A percentile compares a stretch with the other conserved stretches of the same genome.
phyloP scores from a whole-genome alignment of 208 protist genomes.

The Herpetomonas samuelpessoai region DNA sequence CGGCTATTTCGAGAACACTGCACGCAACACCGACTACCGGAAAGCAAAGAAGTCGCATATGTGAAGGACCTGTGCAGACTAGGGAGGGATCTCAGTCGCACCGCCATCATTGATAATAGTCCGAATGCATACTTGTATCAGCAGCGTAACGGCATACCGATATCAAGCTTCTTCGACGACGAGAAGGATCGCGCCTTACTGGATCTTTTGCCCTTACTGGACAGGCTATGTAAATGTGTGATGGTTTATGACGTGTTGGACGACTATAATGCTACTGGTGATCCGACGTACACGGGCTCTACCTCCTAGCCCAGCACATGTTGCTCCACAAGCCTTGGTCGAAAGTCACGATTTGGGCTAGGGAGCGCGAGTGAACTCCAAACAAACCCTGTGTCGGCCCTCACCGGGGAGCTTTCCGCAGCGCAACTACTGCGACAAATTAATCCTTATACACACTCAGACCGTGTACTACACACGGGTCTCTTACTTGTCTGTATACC shows the following conservation, averaged over 20 bases:
- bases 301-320: too few relatives aligned
- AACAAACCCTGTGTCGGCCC: too few relatives aligned
- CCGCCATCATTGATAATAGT: conserved; percentile 70
- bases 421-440: too few relatives aligned
- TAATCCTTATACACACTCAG: too few relatives aligned
- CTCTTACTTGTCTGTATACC: too few relatives aligned
- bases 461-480: too few relatives aligned
- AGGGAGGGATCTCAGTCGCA: conserved; percentile 34
- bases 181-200: conserved; percentile 42
- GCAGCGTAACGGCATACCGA: conserved; percentile 68
- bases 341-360: too few relatives aligned
- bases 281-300: too few relatives aligned
- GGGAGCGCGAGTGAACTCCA: too few relatives aligned
- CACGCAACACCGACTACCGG: conserved; percentile 8
- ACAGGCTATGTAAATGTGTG: conserved; percentile 26
- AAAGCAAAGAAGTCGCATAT: conserved; percentile 26
- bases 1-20: conserved; percentile 63
- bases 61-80: conserved; percentile 63
- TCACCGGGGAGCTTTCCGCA: too few relatives aligned
- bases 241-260: conserved; percentile 57
- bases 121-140: conserved; percentile 64
- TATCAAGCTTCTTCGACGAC: conserved; percentile 61
- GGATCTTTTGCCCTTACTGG: conserved; percentile 43
- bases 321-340: too few relatives aligned
- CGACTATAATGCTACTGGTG: conserved; percentile 32